Evolutionary conservation across 2,329 filamentous ascomycete species (phyloP).

Genomic region (Atkinsonella texensis): DNA sequence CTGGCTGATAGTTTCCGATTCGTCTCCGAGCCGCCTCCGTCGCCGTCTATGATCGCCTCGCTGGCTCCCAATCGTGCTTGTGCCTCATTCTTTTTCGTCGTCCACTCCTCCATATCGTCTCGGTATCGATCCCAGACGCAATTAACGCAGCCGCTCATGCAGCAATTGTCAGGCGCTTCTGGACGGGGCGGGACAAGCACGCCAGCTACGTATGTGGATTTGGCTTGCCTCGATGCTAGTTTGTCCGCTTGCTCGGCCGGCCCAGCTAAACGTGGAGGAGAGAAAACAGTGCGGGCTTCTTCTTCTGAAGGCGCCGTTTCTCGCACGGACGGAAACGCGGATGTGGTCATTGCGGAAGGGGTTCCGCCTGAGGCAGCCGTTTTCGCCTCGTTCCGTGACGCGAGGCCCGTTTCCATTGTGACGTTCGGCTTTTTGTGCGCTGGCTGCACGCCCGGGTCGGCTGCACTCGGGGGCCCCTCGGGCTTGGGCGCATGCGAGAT

Average conservation of each 20-base stretch:
- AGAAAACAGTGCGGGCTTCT: constrained; percentile 63
- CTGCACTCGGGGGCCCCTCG: constrained; percentile 30
- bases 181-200: constrained; percentile 74
- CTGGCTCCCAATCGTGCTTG: constrained; percentile 34
- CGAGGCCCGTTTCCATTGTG: not conserved
- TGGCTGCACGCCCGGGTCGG: constrained; percentile 13
- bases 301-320: constrained; percentile 31
- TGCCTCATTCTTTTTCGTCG: constrained; percentile 50
- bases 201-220: constrained; percentile 59
- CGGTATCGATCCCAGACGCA: constrained; percentile 91
- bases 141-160: constrained; percentile 96
- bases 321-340: constrained; percentile 14
- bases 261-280: constrained; percentile 63
- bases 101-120: constrained; percentile 90
- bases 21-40: constrained; percentile 61
- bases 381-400: constrained; percentile 9
- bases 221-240: constrained; percentile 42
- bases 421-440: constrained; percentile 7
- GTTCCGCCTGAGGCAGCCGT: constrained; percentile 14
- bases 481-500: constrained; percentile 27
- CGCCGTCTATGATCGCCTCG: constrained; percentile 59
- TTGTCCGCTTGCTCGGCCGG: constrained; percentile 56
- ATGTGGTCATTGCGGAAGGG: constrained; percentile 6
- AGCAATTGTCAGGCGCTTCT: constrained; percentile 92
- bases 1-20: constrained; percentile 41